Conservation (phyloP, 768 basidiomycete genomes). For the Lentinula boryana region DNA sequence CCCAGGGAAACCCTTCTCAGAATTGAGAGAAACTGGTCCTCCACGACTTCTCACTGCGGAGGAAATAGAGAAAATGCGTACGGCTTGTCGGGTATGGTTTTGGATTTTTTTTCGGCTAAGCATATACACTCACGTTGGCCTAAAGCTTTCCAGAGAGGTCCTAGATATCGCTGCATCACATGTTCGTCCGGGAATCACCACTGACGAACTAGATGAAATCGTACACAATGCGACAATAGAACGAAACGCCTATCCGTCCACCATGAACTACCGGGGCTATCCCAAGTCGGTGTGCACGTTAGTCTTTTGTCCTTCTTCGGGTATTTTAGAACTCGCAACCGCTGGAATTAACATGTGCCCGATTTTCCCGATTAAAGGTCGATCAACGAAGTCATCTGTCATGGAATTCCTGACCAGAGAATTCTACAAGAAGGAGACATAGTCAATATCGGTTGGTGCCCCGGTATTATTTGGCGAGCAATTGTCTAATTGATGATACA, state of each 20-base stretch:
- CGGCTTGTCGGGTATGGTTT: constrained; percentile 69
- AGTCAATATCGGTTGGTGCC: constrained; percentile 75
- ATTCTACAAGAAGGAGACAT: constrained; percentile 91
- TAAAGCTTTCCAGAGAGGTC: constrained; percentile 84
- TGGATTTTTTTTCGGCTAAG: neutral
- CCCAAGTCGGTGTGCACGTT: constrained; percentile 98
- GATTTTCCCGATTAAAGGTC: constrained; percentile 42
- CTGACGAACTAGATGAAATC: constrained; percentile 90
- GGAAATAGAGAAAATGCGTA: constrained; percentile 88
- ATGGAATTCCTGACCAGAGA: constrained; percentile 89
- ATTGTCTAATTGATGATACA: neutral
- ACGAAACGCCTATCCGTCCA: constrained; percentile 89
- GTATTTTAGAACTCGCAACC: neutral
- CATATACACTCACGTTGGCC: neutral
- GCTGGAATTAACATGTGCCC: neutral
- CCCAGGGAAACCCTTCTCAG: constrained; percentile 54
- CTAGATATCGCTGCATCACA: constrained; percentile 86
- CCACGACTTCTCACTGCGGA: constrained; percentile 60
- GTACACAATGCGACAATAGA: constrained; percentile 91
- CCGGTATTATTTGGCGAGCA: constrained; percentile 12
- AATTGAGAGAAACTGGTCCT: constrained; percentile 51
- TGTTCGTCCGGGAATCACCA: constrained; percentile 88
- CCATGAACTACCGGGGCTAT: constrained; percentile 84
- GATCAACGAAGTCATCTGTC: constrained; percentile 94
- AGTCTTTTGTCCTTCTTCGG: constrained; percentile 23